Evolutionary conservation across 495 filamentous ascomycete genomes (phyloP).

Genomic region (Letharia lupina): DNA sequence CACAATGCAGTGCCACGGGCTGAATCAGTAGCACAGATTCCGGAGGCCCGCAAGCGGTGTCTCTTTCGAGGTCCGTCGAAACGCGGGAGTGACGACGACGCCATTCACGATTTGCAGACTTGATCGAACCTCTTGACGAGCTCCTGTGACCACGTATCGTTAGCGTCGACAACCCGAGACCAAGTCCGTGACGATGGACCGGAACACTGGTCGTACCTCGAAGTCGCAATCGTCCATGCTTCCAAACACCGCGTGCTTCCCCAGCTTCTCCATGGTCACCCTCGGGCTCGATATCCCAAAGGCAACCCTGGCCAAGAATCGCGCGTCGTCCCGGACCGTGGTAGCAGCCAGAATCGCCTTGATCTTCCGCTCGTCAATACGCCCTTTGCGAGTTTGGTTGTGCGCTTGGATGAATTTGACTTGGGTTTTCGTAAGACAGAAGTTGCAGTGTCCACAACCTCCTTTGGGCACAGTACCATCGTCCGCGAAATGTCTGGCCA

Average conservation of each 20-base stretch:
- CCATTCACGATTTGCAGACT: neutral
- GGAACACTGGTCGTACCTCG: slow-evolving; percentile 27
- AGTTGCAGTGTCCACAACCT: slow-evolving; percentile 46
- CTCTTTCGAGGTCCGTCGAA: neutral
- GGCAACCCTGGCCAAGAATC: slow-evolving; percentile 46
- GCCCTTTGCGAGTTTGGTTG: slow-evolving; percentile 17
- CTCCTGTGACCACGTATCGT: neutral
- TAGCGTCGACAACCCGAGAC: neutral
- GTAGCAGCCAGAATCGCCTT: slow-evolving; percentile 34
- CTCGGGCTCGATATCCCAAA: slow-evolving; percentile 52
- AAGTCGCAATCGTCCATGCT: slow-evolving; percentile 45
- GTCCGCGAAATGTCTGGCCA: slow-evolving; percentile 51
- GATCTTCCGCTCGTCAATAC: slow-evolving; percentile 31
- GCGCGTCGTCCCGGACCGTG: slow-evolving; percentile 43
- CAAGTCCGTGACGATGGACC: too few relatives aligned
- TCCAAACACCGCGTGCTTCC: slow-evolving; percentile 37
- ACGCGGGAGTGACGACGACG: neutral
- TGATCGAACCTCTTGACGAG: neutral
- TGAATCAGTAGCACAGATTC: too few relatives aligned
- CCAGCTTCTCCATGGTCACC: slow-evolving; percentile 36
- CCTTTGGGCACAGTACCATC: slow-evolving; percentile 30
- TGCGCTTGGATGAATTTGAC: slow-evolving; percentile 25
- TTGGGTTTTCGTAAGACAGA: slow-evolving; percentile 37
- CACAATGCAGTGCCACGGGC: too few relatives aligned
- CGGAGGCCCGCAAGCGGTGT: too few relatives aligned